A percentile compares a stretch with the other conserved stretches of the same genome.
These are phyloP conservation scores for Ensete ventricosum DNA, from an alignment of 176 grass and related monocot species.

Conservation along the genomic window DNA sequence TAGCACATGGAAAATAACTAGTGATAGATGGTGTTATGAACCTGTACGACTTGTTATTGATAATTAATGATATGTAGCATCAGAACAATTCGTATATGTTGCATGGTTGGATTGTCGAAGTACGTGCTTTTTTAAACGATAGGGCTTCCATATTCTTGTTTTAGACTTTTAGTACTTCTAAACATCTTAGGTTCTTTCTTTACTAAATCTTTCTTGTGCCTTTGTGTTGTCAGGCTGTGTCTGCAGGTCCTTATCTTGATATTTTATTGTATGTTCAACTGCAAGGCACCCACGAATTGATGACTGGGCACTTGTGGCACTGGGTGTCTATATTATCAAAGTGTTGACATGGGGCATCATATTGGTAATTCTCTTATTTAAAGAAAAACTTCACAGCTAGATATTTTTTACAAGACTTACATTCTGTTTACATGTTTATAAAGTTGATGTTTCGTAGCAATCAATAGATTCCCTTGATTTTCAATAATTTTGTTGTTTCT, in stretches of 20 bases:
- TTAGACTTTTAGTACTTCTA: neutral
- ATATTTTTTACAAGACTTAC: neutral
- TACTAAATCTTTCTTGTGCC: neutral
- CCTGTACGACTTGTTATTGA: neutral
- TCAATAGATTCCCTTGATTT: neutral
- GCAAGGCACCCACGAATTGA: neutral
- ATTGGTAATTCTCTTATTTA: neutral
- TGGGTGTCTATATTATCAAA: neutral
- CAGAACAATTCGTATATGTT: neutral
- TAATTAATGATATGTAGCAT: neutral
- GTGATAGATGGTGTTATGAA: neutral
- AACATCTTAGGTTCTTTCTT: neutral
- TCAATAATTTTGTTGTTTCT: neutral
- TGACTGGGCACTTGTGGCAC: neutral
- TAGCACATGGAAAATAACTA: neutral
- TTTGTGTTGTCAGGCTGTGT: neutral
- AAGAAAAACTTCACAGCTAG: neutral
- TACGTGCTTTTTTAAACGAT: neutral
- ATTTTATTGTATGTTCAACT: neutral
- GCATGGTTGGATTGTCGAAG: neutral
- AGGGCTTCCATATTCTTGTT: neutral
- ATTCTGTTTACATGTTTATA: neutral
- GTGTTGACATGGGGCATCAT: neutral
- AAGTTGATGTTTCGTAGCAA: neutral
- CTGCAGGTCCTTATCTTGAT: neutral